These are phyloP conservation scores for Fusarium albidum DNA, from an alignment of 2,329 filamentous ascomycete species.

Conservation along the genomic window DNA sequence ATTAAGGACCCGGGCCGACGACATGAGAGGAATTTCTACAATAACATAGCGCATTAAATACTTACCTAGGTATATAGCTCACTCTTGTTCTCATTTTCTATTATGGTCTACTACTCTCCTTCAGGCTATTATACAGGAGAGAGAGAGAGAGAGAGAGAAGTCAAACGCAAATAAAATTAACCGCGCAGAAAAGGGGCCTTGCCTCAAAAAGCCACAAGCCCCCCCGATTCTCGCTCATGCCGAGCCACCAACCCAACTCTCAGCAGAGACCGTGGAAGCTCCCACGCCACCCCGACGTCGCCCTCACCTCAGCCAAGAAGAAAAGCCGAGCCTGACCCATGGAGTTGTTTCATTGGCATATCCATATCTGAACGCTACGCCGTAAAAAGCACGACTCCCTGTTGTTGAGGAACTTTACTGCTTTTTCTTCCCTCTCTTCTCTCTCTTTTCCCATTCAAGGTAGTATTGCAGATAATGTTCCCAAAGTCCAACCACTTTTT, in stretches of 20 bases:
- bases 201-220: conserved; percentile 24
- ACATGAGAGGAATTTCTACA: background rate
- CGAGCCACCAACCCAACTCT: conserved; percentile 2
- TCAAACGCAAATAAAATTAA: conserved; percentile 33
- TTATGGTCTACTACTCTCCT: too few species aligned
- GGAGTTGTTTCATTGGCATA: conserved; percentile 34
- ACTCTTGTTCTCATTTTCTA: too few species aligned
- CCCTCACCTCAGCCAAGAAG: background rate
- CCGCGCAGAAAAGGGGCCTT: conserved; percentile 30
- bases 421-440: conserved; percentile 10
- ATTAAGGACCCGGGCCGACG: too few species aligned
- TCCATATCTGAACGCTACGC: conserved; percentile 26
- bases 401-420: conserved; percentile 27
- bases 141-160: too few species aligned
- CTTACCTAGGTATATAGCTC: too few species aligned
- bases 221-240: conserved; percentile 12
- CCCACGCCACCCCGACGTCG: conserved; percentile 17
- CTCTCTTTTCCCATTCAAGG: background rate
- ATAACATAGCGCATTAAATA: background rate
- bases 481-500: background rate
- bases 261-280: background rate
- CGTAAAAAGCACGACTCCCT: conserved; percentile 21
- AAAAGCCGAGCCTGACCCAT: conserved; percentile 31
- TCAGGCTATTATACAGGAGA: too few species aligned
- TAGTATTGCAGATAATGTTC: background rate